Evolutionary conservation across 2,329 filamentous ascomycete genomes (phyloP), one percentile per base, ranked within the genome.

Genomic region (Ilyonectria destructans): DNA sequence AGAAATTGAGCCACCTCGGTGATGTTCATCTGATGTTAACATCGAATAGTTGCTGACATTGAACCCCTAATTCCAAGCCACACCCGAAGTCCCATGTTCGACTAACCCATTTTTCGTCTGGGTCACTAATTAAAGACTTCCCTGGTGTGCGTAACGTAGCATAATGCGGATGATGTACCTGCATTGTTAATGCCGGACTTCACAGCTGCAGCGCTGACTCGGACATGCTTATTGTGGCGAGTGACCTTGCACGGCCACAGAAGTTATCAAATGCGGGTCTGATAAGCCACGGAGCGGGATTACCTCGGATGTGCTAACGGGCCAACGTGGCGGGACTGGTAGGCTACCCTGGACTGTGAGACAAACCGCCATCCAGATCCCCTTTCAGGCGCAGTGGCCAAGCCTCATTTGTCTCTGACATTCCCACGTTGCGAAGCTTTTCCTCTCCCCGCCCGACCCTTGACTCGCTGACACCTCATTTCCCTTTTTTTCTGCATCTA

Each of bases 321-420:
- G 72, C 71, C 71, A 75, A 54, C 65, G 69, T 75, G 71, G 73
- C 72, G 72, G 69, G 64, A 71, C 58, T 62, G 48, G 52, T 57
- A 56, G 55, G 51, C 63, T 12, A 64, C 59, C 62, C 46, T 54
- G 52, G 70, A 59, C 69, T 62, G 31, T 12, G 62, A 73, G 57
- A 62, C 65, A 74, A 72, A 65, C 60, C 67, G 69, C 67, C 69
- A 69, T 70, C 65, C 61, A 56, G 67, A 70, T 66, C 74, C 68
- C 74, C 72, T 76, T 75, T 75, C 69, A 72, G 66, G 65, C 66
- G 57, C 58, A 72, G 61, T 56, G 58, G 72, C 71, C 65, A 74
- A 70, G 68, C 69, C 67, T 75, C 74, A 65, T 74, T 72, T 68
- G 71, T 74, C 69, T 75, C 70, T 70, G 68, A 71, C 68, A 74